Evolutionary conservation across 805 yeast genomes (phyloP), one percentile per base, ranked within the genome.

Genomic region (Pichia pseudocactophila): DNA sequence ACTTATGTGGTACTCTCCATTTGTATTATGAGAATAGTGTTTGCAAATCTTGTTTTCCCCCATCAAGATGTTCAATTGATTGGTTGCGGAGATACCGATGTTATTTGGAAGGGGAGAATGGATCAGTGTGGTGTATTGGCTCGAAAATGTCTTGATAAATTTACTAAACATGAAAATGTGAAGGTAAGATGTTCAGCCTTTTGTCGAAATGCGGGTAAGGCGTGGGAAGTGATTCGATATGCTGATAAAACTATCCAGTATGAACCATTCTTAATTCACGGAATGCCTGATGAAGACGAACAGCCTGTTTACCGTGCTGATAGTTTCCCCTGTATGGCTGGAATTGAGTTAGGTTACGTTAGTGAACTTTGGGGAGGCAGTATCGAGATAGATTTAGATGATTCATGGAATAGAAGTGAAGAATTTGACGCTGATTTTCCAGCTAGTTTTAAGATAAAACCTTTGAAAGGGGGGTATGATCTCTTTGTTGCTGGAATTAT

Each of bases 271-370:
- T 75, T 77, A 27, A 73, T 89, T 20, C 96, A 96, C 2, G 95
- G 96, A n/a, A n/a, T n/a, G n/a, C n/a, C n/a, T 15, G 11, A 10
- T 89, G 89, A 2, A 55, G 54, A 16, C 36, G 35, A n/a, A 49
- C 54, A 7, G 52, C n/a, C n/a, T n/a, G n/a, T n/a, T n/a, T 89
- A 87, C 56, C 68, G 97, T 49, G 89, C 86, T 0, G 97, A 89
- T 62, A 85, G 96, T 1, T 88, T 69, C 52, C 80, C 90, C 0
- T 89, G 97, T 58, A 90, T 88, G 0, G 82, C 96, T 2, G 97
- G 92, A 0, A 75, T 84, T 4, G 96, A 89, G 60, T 78, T 89
- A 2, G 96, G 96, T 1, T 59, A 80, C 0, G 64, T 88, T 1
- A 80, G 92, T 0, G 80, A 90, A 12, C 54, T 69, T 22, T 65